Conservation (phyloP, 2,329 filamentous ascomycete species). For the Laburnicola sp. region DNA sequence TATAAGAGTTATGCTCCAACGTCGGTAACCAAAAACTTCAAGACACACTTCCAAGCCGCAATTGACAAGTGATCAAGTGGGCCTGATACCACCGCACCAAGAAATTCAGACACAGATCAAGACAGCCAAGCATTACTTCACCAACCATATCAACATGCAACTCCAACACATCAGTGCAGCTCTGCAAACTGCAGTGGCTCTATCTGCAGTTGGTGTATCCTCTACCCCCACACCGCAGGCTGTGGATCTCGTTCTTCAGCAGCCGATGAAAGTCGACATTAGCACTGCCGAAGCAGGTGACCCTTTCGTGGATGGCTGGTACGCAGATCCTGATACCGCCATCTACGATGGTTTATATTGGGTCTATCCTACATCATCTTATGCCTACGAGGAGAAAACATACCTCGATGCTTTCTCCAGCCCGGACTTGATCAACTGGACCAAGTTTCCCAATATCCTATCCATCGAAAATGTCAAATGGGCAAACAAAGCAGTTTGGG, state of each 20-base stretch:
- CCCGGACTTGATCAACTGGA: slow-evolving; percentile 8
- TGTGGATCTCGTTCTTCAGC: not conserved
- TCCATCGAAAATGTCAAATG: slow-evolving; percentile 7
- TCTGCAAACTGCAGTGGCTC: not conserved
- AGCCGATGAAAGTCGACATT: not conserved
- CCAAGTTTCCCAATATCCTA: slow-evolving; percentile 9
- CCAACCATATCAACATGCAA: no score
- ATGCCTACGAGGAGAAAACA: slow-evolving; percentile 5
- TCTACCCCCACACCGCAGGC: slow-evolving; percentile 1
- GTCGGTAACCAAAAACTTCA: not conserved
- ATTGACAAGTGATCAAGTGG: not conserved
- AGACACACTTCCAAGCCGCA: not conserved
- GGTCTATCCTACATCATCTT: slow-evolving; percentile 9
- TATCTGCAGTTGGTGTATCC: slow-evolving; percentile 12
- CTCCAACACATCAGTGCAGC: not conserved
- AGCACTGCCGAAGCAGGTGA: slow-evolving; percentile 10
- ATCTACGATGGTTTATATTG: slow-evolving; percentile 11
- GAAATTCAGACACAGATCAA: not conserved
- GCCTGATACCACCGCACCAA: no score
- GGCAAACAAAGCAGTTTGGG: slow-evolving; percentile 11
- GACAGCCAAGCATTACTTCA: no score
- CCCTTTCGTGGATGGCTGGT: slow-evolving; percentile 10
- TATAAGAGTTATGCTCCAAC: no score
- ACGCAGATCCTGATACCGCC: slow-evolving; percentile 13
- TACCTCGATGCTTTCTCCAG: slow-evolving; percentile 12